Evolutionary conservation across 202 grass and related monocot genomes (phyloP), one percentile per base, ranked within the genome.

Genomic region (Saccharum hybrid): DNA sequence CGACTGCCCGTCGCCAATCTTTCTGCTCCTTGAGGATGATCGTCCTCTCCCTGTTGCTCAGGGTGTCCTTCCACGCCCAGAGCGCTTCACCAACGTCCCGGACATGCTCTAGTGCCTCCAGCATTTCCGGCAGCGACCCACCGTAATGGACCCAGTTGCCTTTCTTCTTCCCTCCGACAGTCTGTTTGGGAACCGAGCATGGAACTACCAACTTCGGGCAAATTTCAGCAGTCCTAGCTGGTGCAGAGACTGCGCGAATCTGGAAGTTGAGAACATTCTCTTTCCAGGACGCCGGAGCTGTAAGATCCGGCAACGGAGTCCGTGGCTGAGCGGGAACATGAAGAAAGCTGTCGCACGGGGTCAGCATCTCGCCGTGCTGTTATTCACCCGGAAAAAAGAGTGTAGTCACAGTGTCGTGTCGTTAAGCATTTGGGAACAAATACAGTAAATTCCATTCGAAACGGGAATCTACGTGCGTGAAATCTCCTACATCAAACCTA

Each of bases 11-110:
- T 37, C 77, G 81, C 92, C 92, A 98, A 88, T 98, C 82, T 71
- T 68, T 88, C 87, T 98, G 95, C 84, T 93, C 95, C 86, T 92
- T 95, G 74, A 98, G 81, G 76, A 98, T 85, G 59, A 98, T 89
- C 40, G 95, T 98, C 80, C 77, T 89, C 82, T 94, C 95, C 85
- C 88, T 88, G 63, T 68, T 60, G 62, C 54, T 93, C 66, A 98
- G 66, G 3, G 43, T 90, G 52, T 78, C 87, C 80, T 85, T 84
- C 92, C 92, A 98, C 0, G 90, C 87, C 89, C 87, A 64, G 9
- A 98, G 86, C 22, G 92, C 92, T 81, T 90, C 91, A 31, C 81
- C 85, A 0, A 97, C 61, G n/a, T 95, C 85, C 69, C 68, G 59
- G 56, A 76, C 45, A 60, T 31, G 63, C 60, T 91, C 88, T 41